Percentiles rank a stretch among this genome's conserved stretches.
phyloP scores from a whole-genome alignment of 129 eudicot genomes.

The Cynara cardunculus region DNA sequence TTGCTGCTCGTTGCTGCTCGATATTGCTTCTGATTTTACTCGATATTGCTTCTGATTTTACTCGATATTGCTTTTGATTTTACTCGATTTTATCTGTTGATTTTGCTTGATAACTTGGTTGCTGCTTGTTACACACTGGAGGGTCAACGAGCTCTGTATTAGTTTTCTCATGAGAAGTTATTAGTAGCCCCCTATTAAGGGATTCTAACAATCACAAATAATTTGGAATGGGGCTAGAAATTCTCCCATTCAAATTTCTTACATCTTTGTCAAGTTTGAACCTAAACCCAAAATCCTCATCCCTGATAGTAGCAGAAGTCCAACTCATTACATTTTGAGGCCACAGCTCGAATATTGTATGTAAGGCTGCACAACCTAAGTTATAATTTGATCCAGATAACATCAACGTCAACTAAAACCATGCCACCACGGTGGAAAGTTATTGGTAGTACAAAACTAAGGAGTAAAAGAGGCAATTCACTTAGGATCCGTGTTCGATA shows the following conservation, averaged over 20 bases:
- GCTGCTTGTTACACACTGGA: too few species aligned
- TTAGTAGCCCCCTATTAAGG: constrained; percentile 8
- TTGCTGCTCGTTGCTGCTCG: too few species aligned
- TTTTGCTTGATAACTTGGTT: too few species aligned
- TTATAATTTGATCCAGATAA: not conserved
- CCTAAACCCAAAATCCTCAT: not conserved
- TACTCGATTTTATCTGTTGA: too few species aligned
- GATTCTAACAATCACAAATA: not conserved
- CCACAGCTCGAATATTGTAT: not conserved
- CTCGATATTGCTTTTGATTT: too few species aligned
- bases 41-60: too few species aligned
- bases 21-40: too few species aligned
- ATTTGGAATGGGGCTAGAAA: not conserved
- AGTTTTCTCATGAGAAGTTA: not conserved
- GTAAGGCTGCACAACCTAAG: not conserved
- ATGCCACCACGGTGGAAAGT: not conserved
- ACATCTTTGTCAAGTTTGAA: not conserved
- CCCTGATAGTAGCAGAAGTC: not conserved
- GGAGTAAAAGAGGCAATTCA: not conserved
- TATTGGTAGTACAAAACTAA: not conserved
- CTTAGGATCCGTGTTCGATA: not conserved
- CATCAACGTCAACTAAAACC: constrained; percentile 4
- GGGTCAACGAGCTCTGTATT: too few species aligned
- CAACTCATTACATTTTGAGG: not conserved
- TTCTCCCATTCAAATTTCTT: not conserved